A percentile compares a stretch with the other conserved stretches of the same genome.
phyloP scores from a whole-genome alignment of 148 eudicot species.

The Pharnaceum exiguum region DNA sequence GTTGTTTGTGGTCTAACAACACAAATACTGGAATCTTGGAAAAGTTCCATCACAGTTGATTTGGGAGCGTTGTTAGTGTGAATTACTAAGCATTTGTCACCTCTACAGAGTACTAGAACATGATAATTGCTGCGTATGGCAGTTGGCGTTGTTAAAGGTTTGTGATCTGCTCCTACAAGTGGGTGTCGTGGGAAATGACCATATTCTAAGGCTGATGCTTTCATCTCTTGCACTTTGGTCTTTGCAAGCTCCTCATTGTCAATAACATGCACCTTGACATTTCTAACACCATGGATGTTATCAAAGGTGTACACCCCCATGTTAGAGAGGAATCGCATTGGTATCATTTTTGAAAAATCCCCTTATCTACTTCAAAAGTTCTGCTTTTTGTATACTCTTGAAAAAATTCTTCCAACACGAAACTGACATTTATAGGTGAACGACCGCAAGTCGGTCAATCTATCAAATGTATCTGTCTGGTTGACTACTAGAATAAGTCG shows the following conservation, averaged over 20 bases:
- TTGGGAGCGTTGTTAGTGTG: not conserved
- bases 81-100: no score
- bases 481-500: no score
- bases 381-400: no score
- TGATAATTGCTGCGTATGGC: no score
- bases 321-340: not conserved
- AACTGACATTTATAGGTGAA: no score
- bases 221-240: not conserved
- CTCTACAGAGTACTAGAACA: no score
- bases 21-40: not conserved
- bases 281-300: not conserved
- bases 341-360: not conserved
- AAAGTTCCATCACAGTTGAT: not conserved
- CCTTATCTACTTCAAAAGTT: no score
- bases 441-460: no score
- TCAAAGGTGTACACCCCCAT: not conserved
- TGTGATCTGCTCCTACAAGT: not conserved
- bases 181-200: not conserved
- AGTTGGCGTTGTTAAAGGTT: no score
- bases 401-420: no score
- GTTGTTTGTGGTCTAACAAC: not conserved
- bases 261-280: not conserved
- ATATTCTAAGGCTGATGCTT: no score
- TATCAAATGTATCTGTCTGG: no score
- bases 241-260: not conserved